phyloP scores from a whole-genome alignment of 2,329 filamentous ascomycete species.

The Sarocladiaceae sp. region DNA sequence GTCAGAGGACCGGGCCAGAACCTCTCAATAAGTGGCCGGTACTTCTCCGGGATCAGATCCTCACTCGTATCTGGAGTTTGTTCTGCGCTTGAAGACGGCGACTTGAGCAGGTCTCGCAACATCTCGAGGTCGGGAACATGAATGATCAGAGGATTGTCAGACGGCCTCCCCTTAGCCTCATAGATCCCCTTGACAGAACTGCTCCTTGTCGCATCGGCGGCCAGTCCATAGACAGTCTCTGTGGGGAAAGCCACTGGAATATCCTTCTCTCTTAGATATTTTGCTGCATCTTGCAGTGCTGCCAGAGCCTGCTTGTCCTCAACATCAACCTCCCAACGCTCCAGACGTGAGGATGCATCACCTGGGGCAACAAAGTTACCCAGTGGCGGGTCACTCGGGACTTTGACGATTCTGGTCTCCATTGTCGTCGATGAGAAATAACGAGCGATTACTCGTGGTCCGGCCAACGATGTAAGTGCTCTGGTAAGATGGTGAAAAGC shows the following conservation, averaged over 20 bases:
- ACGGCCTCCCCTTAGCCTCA: conserved; percentile 80
- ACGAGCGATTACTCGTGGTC: not conserved
- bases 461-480: conserved; percentile 13
- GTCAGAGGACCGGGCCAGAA: conserved; percentile 98
- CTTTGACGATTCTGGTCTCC: conserved; percentile 35
- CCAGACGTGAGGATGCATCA: conserved; percentile 27
- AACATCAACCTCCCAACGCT: conserved; percentile 37
- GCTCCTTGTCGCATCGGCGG: conserved; percentile 89
- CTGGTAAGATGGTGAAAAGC: not conserved
- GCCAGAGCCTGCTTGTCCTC: conserved; percentile 25
- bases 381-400: conserved; percentile 25
- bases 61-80: conserved; percentile 4
- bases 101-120: conserved; percentile 57
- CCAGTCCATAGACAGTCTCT: conserved; percentile 94
- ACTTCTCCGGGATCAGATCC: conserved; percentile 65
- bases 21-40: conserved; percentile 68
- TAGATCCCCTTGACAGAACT: conserved; percentile 88
- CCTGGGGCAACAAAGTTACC: conserved; percentile 28
- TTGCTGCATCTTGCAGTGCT: conserved; percentile 59
- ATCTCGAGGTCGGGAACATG: conserved; percentile 81
- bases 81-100: not conserved
- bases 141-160: conserved; percentile 93
- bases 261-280: conserved; percentile 59
- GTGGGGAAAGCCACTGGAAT: conserved; percentile 92
- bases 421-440: conserved; percentile 21